Evolutionary conservation across 2,329 filamentous ascomycete genomes (phyloP).

Genomic region (Aspergillus neotritici): DNA sequence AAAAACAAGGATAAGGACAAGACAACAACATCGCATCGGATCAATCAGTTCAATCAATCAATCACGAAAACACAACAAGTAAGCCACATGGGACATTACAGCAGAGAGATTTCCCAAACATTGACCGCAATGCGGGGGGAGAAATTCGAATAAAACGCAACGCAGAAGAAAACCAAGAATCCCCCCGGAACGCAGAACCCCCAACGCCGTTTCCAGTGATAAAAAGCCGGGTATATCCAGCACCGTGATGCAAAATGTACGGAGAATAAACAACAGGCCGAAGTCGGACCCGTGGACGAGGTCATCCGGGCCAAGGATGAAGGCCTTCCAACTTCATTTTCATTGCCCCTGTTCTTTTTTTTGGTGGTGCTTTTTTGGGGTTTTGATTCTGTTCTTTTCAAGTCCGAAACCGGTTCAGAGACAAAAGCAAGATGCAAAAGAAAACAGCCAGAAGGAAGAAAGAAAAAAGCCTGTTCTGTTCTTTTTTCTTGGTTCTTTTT

Average conservation of each 20-base stretch:
- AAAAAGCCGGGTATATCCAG: constrained; percentile 46
- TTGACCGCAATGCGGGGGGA: background rate
- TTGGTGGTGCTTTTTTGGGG: no score
- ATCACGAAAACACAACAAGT: background rate
- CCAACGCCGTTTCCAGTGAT: constrained; percentile 34
- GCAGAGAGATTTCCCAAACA: background rate
- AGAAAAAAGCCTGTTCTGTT: constrained; percentile 18
- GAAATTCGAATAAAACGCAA: constrained; percentile 15
- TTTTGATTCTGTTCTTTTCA: constrained; percentile 6
- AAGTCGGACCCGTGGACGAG: constrained; percentile 12
- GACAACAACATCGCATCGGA: no score
- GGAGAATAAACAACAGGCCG: constrained; percentile 21
- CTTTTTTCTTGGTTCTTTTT: constrained; percentile 2
- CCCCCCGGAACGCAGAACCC: constrained; percentile 16
- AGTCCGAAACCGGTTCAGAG: constrained; percentile 19
- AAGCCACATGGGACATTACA: background rate
- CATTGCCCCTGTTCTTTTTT: no score
- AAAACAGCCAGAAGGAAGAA: constrained; percentile 11
- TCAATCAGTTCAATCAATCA: no score
- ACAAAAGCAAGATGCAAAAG: constrained; percentile 12
- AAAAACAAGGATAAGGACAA: no score
- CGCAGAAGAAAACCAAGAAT: constrained; percentile 4
- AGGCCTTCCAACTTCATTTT: constrained; percentile 6
- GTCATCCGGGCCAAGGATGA: constrained; percentile 4
- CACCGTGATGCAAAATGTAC: constrained; percentile 44